These are phyloP conservation scores for Sapria himalayana DNA, from an alignment of 345 rosid genomes.

Conservation along the genomic window DNA sequence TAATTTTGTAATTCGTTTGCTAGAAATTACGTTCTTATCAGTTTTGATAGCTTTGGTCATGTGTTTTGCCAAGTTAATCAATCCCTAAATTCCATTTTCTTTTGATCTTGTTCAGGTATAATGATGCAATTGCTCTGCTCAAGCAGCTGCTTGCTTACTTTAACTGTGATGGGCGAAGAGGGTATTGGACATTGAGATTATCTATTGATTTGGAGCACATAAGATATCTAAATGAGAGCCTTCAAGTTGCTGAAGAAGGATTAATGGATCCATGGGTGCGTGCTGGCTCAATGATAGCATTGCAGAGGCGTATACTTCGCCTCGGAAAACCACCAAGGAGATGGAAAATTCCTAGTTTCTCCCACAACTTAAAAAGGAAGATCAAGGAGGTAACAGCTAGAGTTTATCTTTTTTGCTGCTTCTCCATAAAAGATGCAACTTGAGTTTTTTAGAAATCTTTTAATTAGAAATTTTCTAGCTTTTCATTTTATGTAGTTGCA, in stretches of 20 bases:
- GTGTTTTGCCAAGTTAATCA: too few species aligned
- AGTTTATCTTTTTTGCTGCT: neutral
- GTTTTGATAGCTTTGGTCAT: too few species aligned
- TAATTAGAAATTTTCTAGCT: too few species aligned
- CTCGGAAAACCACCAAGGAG: conserved; percentile 92
- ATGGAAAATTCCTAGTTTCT: conserved; percentile 69
- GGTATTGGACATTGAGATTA: conserved; percentile 77
- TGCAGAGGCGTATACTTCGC: conserved; percentile 66
- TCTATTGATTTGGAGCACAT: conserved; percentile 73
- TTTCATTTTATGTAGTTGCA: too few species aligned
- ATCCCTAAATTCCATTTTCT: too few species aligned
- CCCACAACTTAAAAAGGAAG: conserved; percentile 28
- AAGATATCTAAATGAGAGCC: conserved; percentile 53
- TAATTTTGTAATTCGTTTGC: neutral
- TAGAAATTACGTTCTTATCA: neutral
- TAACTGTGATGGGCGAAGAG: conserved; percentile 62
- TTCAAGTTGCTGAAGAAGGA: conserved; percentile 61
- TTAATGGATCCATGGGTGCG: conserved; percentile 74
- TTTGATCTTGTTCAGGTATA: conserved; percentile 32
- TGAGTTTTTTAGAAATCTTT: too few species aligned
- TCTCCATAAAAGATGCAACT: too few species aligned
- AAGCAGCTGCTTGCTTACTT: conserved; percentile 39
- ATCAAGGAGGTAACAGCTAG: conserved; percentile 36
- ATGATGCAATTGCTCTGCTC: conserved; percentile 33
- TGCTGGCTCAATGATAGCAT: conserved; percentile 74